Evolutionary conservation across 352 stramenopile genomes (phyloP).

Genomic region (Globisporangium apiculatum): DNA sequence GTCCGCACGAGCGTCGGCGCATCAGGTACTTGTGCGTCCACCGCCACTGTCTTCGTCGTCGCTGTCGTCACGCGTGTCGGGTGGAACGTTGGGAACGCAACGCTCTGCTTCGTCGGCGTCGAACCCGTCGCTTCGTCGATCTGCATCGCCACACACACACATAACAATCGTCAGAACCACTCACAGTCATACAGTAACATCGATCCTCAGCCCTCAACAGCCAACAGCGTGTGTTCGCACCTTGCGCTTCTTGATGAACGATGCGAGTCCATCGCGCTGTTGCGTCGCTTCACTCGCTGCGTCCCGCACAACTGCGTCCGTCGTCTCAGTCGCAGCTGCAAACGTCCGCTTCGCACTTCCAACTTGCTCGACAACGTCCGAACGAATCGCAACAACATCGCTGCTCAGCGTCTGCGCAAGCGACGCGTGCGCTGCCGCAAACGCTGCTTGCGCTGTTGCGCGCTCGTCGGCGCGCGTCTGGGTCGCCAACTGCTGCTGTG

Average conservation of each 20-base stretch:
- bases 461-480: conserved; percentile 14
- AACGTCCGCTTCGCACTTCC: conserved; percentile 24
- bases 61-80: conserved; percentile 19
- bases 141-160: conserved; percentile 11
- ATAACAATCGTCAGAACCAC: neutral
- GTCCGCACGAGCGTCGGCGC: conserved; percentile 1
- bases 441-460: conserved; percentile 5
- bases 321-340: conserved; percentile 16
- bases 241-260: conserved; percentile 48
- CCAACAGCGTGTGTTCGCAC: conserved; percentile 9
- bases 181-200: neutral
- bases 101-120: conserved; percentile 37
- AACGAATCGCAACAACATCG: too few species aligned
- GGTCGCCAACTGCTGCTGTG: conserved; percentile 17
- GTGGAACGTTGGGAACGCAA: conserved; percentile 33
- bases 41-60: neutral
- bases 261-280: conserved; percentile 28
- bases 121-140: conserved; percentile 26
- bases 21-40: neutral
- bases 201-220: neutral
- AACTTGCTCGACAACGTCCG: conserved; percentile 20
- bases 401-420: conserved; percentile 3
- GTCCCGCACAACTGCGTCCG: conserved; percentile 20
- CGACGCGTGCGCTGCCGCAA: neutral
- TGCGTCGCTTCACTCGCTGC: conserved; percentile 19